Conservation (phyloP, 169 alveolate species). For the Cryptosporidium xiaoi region DNA sequence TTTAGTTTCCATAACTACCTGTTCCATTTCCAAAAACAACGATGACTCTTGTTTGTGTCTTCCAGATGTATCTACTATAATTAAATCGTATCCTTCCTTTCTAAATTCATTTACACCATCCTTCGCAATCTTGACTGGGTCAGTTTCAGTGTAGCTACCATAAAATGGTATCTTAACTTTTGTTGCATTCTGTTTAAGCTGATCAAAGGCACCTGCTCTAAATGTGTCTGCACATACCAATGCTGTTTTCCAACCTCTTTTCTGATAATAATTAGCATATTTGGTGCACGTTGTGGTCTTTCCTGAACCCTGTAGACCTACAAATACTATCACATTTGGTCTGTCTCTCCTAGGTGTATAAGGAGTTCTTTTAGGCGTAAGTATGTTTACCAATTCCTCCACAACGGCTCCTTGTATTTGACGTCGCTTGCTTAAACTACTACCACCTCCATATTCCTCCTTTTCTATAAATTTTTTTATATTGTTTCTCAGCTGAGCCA, state of each 20-base stretch:
- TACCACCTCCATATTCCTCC: conserved; percentile 84
- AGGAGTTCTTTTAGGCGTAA: conserved; percentile 92
- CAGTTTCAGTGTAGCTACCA: conserved; percentile 98
- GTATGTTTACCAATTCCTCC: conserved; percentile 92
- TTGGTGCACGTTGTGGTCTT: conserved; percentile 99
- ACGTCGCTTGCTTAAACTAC: conserved; percentile 81
- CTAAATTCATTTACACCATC: conserved; percentile 97
- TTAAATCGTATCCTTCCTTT: conserved; percentile 94
- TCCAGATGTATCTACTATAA: conserved; percentile 99
- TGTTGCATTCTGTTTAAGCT: conserved; percentile 99
- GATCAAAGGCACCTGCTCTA: conserved; percentile 99
- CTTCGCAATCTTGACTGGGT: conserved; percentile 98
- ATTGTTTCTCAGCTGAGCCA: conserved; percentile 90
- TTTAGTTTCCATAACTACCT: conserved; percentile 87
- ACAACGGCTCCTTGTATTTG: conserved; percentile 90
- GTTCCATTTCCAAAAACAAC: conserved; percentile 98
- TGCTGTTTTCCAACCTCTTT: conserved; percentile 98
- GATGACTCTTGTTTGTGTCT: conserved; percentile 99
- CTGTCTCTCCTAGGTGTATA: conserved; percentile 93
- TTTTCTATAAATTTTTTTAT: conserved; percentile 86
- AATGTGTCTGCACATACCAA: conserved; percentile 99
- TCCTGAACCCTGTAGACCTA: conserved; percentile 99
- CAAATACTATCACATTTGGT: conserved; percentile 97
- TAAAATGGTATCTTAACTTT: conserved; percentile 97
- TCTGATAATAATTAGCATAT: conserved; percentile 95